A percentile compares a stretch with the other conserved stretches of the same genome.
Evolutionary conservation across 116 monocot species (phyloP).

Genomic region (Zostera marina): DNA sequence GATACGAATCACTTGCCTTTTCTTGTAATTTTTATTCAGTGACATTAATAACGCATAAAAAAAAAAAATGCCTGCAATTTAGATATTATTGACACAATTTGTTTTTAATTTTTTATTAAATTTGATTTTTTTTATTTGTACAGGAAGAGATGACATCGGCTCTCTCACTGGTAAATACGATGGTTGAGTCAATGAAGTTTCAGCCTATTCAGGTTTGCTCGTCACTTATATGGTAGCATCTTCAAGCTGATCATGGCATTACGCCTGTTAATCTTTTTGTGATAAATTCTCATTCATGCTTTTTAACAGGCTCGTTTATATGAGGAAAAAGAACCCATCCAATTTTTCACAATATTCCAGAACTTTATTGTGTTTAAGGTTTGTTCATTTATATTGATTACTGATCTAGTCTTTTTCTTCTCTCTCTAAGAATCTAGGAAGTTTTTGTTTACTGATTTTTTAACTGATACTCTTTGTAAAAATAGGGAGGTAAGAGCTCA

Average conservation of each 20-base stretch:
- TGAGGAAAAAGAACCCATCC: slow-evolving; percentile 90
- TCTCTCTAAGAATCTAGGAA: background rate
- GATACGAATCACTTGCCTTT: no score
- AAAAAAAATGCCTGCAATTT: background rate
- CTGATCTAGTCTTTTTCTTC: background rate
- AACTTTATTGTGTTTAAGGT: slow-evolving; percentile 73
- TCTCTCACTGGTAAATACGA: slow-evolving; percentile 36
- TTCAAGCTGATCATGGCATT: background rate
- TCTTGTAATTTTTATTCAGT: no score
- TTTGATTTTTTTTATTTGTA: background rate
- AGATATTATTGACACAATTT: background rate
- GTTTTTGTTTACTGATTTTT: background rate
- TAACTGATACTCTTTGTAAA: background rate
- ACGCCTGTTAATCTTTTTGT: background rate
- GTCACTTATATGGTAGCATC: no score
- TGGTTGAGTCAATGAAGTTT: slow-evolving; percentile 46
- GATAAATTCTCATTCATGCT: background rate
- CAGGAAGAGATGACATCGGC: slow-evolving; percentile 58
- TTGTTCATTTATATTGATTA: background rate
- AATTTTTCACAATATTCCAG: slow-evolving; percentile 71
- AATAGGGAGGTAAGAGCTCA: slow-evolving; percentile 74
- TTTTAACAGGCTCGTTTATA: slow-evolving; percentile 45
- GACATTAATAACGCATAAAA: no score
- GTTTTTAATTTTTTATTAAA: background rate
- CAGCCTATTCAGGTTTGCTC: slow-evolving; percentile 43